Percentiles rank a stretch among this genome's conserved stretches.
phyloP scores from a whole-genome alignment of 805 yeast species.

The Saccharomycopsis microspora region DNA sequence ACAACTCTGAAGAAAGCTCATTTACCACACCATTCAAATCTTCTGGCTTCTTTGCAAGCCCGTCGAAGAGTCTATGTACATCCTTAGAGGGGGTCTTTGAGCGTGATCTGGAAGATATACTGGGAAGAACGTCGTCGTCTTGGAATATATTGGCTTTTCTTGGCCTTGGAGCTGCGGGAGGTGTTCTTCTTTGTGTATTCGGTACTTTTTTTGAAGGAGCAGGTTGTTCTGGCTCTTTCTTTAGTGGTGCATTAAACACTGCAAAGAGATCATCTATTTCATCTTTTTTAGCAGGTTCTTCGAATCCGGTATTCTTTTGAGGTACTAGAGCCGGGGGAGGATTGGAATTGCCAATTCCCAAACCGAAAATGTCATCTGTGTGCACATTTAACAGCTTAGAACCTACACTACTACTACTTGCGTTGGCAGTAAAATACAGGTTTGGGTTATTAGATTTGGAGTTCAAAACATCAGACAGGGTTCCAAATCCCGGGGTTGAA shows the following conservation, averaged over 20 bases:
- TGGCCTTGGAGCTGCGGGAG: background rate
- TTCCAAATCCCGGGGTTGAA: too few relatives aligned
- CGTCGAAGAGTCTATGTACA: conserved; percentile 9
- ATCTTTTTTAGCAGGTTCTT: background rate
- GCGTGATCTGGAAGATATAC: background rate
- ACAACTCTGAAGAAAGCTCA: conserved; percentile 15
- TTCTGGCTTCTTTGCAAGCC: conserved; percentile 6
- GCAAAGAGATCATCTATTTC: conserved; percentile 23
- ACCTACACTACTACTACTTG: background rate
- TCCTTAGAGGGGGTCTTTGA: background rate
- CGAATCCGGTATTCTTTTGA: background rate
- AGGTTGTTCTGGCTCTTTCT: background rate
- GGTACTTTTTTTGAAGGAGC: background rate
- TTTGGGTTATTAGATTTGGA: too few relatives aligned
- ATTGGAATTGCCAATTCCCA: background rate
- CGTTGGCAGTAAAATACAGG: background rate
- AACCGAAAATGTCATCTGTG: conserved; percentile 3
- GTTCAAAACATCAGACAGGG: background rate
- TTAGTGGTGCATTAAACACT: conserved; percentile 20
- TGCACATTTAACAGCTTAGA: background rate
- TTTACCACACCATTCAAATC: conserved; percentile 10
- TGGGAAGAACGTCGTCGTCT: background rate
- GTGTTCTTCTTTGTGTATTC: background rate
- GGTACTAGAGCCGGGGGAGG: background rate
- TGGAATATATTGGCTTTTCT: background rate